phyloP scores from a whole-genome alignment of 23 red algal species.

The Pyropia yezoensis region DNA sequence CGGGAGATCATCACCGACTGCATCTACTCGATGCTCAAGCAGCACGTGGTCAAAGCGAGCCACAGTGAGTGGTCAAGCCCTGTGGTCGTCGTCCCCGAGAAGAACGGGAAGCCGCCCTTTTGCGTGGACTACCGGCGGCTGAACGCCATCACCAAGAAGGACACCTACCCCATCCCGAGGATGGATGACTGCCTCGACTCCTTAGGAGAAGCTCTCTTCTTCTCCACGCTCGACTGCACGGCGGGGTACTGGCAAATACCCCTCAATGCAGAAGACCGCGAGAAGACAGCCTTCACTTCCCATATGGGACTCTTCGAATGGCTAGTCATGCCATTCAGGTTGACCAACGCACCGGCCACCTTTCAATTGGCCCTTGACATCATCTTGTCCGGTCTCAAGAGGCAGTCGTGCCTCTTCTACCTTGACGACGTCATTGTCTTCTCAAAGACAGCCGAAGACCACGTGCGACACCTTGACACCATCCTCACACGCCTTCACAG shows the following conservation, averaged over 20 bases:
- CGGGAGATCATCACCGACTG: background rate
- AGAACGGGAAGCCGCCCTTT: slow-evolving; percentile 1
- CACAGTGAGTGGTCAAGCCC: slow-evolving; percentile 1
- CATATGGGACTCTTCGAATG: background rate
- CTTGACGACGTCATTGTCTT: slow-evolving; percentile 27
- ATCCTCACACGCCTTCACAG: slow-evolving; percentile 5
- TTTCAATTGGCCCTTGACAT: slow-evolving; percentile 6
- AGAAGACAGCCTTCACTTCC: slow-evolving; percentile 1
- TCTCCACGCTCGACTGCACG: background rate
- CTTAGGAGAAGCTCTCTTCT: background rate
- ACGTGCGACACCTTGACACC: slow-evolving; percentile 9
- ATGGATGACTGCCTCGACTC: slow-evolving; percentile 1
- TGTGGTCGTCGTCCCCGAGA: background rate
- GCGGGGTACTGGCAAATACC: slow-evolving; percentile 1
- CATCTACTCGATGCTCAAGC: background rate
- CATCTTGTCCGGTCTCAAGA: background rate
- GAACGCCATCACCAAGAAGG: slow-evolving; percentile 10
- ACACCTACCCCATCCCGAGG: background rate
- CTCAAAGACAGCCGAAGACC: slow-evolving; percentile 8
- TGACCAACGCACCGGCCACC: slow-evolving; percentile 6
- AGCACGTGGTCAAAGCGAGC: background rate
- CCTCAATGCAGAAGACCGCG: background rate
- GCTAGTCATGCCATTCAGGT: background rate
- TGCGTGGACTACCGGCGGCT: slow-evolving; percentile 8
- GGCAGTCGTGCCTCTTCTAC: slow-evolving; percentile 12